Evolutionary conservation across 1,284 basidiomycete genomes (phyloP), one percentile per base, ranked within the genome.

Genomic region (Ustilago esculenta): DNA sequence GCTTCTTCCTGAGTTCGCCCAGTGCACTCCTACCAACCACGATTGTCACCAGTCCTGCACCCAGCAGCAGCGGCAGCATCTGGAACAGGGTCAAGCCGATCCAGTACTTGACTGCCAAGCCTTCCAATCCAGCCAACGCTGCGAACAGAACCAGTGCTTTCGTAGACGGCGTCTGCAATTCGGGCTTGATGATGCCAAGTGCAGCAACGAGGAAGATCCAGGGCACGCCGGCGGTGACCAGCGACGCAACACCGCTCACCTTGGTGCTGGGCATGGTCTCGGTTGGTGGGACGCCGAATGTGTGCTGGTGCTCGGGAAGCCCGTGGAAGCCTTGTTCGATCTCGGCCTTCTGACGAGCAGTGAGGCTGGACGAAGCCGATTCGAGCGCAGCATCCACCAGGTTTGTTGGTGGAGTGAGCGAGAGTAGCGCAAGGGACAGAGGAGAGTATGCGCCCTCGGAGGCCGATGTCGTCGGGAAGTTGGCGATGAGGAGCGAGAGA

Each of bases 181-280:
- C 47, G 24, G 54, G 59, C 34, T 52, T 24, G 46, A 65, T 48
- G 18, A 54, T 21, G 25, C 60, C 43, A 29, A 66, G 35, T 17
- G 72, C 60, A 14, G 18, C 44, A 1, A 71, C 27, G 5, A 77
- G 51, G 45, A 77, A 56, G 8, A 63, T 12, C 72, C 73, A 77
- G 2, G 76, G 76, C 1, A 69, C 49, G 18, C 23, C 58, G 9
- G 69, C 57, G 1, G 75, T 77, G 41, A 68, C 18, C 34, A 74
- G 24, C 11, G 73, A 61, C 3, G 64, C 69, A 15, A 57, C 53
- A 10, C 48, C 57, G 33, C 65, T 67, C 42, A 76, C 36, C 41
- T 61, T 60, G 51, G 55, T 66, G 45, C 59, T 55, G 14, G 76
- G 76, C 76, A 77, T 77, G 21, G 60, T 71, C 30, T 77, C 75